Evolutionary conservation across 2,329 filamentous ascomycete species (phyloP), one percentile per base, ranked within the genome.

Genomic region (Neonectria sp.): DNA sequence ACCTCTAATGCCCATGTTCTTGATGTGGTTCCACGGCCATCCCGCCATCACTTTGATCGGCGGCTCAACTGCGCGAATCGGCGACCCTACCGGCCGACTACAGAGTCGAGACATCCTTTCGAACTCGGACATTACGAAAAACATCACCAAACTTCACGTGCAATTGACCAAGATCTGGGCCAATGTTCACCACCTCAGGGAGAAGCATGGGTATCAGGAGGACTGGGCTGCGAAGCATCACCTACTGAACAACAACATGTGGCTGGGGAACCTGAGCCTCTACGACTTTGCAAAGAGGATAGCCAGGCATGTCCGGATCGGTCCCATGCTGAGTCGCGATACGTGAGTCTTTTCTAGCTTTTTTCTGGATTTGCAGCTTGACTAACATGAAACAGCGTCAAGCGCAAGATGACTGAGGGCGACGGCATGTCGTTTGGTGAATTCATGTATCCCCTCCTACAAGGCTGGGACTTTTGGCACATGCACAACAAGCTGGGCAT

Each of bases 391-490:
- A 29, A 6, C 31, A 85, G 83, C 37, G 95, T 97, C 61, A 96
- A 94, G 81, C 91, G 90, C 64, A 94, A 95, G 77, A 87, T 98
- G 85, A 88, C 88, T n/a, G 91, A 91, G 60, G 94, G 94, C 43
- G 93, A 96, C 70, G 97, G 96, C 74, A 95, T 99, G 92, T 97
- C 95, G 0, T 93, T 97, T 75, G 92, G 94, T 40, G 96, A 99
- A 79, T 97, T 99, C 80, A 89, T 91, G 48, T 99, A 99, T 77
- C 96, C 97, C 1, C 83, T 99, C 17, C 89, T 98, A 75, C 96
- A 99, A 79, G 95, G 92, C 25, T 98, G 95, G 92, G 96, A 99
- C 79, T 99, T 95, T 89, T 98, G 94, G 93, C 87, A 93, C 73
- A 88, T 98, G 83, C 97, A 93, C 81, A 79, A 75, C 68, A 86